phyloP scores from a whole-genome alignment of 225 moss, liverwort and hornwort genomes.

The Marchantia polymorpha region DNA sequence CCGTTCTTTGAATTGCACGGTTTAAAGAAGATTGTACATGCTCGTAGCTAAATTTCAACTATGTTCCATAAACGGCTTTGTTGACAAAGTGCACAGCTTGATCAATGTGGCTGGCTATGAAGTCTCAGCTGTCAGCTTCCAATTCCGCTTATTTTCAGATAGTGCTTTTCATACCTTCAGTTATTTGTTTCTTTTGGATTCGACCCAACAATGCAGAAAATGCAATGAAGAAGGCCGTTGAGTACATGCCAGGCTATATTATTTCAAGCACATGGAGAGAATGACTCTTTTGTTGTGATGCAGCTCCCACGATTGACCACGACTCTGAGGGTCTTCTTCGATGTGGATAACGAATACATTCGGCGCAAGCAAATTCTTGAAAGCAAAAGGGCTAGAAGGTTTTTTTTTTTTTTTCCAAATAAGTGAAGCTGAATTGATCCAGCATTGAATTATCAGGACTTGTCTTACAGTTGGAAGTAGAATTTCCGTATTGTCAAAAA shows the following conservation, averaged over 20 bases:
- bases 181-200: background rate
- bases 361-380: constrained; percentile 39
- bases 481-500: background rate
- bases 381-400: constrained; percentile 38
- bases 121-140: background rate
- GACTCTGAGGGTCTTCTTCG: constrained; percentile 33
- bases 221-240: background rate
- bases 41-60: background rate
- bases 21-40: background rate
- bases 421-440: background rate
- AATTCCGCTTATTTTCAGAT: background rate
- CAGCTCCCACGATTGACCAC: constrained; percentile 48
- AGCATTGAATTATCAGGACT: background rate
- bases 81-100: background rate
- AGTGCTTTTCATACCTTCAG: background rate
- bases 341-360: constrained; percentile 40
- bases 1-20: background rate
- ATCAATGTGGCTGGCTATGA: background rate
- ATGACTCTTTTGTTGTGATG: background rate
- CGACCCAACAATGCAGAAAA: background rate
- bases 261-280: background rate
- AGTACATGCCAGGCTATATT: background rate
- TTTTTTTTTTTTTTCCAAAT: background rate
- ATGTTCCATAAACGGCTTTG: background rate
- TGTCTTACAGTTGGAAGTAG: background rate